phyloP scores from a whole-genome alignment of 257 asterid species.

The Paraleonurus japonicus region DNA sequence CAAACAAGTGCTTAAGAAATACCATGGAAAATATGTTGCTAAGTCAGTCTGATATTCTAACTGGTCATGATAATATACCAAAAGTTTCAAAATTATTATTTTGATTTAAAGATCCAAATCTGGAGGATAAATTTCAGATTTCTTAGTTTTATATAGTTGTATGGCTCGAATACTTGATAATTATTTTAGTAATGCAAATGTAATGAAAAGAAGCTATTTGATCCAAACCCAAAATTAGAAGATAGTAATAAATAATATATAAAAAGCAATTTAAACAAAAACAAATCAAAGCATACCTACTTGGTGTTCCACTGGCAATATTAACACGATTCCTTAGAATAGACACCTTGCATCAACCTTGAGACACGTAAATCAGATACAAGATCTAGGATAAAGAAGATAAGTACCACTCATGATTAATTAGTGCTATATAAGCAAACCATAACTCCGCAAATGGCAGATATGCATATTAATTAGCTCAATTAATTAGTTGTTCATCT shows the following conservation, averaged over 20 bases:
- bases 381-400: conserved; percentile 9
- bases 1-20: neutral
- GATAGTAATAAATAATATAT: neutral
- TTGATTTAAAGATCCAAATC: neutral
- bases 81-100: conserved; percentile 7
- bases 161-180: neutral
- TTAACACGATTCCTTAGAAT: conserved; percentile 71
- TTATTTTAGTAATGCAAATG: conserved; percentile 9
- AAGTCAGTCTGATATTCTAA: neutral
- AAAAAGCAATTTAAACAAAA: conserved; percentile 17
- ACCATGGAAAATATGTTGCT: neutral
- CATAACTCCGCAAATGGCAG: conserved; percentile 5
- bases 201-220: neutral
- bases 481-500: neutral
- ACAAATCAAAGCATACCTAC: conserved; percentile 51
- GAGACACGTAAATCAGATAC: conserved; percentile 16
- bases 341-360: conserved; percentile 44
- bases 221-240: neutral
- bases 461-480: conserved; percentile 1
- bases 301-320: conserved; percentile 96
- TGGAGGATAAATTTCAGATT: too few species aligned
- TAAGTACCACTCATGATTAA: neutral
- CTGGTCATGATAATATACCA: neutral
- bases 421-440: neutral
- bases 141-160: conserved; percentile 4